phyloP scores from a whole-genome alignment of 2,329 filamentous ascomycete species.

The Aureobasidium zeae region DNA sequence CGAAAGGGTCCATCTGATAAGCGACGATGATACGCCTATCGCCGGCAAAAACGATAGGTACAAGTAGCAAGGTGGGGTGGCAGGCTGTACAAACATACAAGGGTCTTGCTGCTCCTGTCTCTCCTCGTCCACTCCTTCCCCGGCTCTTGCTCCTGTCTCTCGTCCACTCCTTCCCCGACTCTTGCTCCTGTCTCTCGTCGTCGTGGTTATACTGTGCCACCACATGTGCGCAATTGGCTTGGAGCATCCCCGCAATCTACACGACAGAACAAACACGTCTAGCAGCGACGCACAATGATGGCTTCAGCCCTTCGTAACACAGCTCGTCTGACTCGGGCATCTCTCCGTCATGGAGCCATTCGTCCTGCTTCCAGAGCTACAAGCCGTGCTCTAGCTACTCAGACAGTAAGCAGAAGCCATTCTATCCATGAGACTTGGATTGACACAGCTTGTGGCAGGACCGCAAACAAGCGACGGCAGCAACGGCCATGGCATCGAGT shows the following conservation, averaged over 20 bases:
- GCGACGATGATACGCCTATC: conserved; percentile 10
- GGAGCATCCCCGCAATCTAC: conserved; percentile 1
- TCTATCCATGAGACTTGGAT: neutral
- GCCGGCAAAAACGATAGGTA: neutral
- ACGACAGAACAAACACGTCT: neutral
- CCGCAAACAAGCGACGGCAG: conserved; percentile 18
- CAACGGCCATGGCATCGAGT: conserved; percentile 18
- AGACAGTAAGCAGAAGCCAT: conserved; percentile 1
- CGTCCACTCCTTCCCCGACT: too few relatives aligned
- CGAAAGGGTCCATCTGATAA: conserved; percentile 9
- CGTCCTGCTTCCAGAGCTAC: conserved; percentile 18
- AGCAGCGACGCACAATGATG: conserved; percentile 20
- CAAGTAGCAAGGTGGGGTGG: neutral
- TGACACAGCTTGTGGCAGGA: neutral
- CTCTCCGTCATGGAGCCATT: conserved; percentile 19
- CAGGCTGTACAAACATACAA: conserved; percentile 5
- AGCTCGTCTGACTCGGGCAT: conserved; percentile 24
- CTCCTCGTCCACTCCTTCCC: too few relatives aligned
- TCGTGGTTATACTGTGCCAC: too few relatives aligned
- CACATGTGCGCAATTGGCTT: conserved; percentile 3
- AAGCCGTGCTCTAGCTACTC: conserved; percentile 17
- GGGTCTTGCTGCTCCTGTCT: neutral
- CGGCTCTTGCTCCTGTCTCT: too few relatives aligned
- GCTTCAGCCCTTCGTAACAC: conserved; percentile 26
- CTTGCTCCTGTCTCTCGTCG: too few relatives aligned